Evolutionary conservation across 495 filamentous ascomycete genomes (phyloP).

Genomic region (Penicillium waksmanii): DNA sequence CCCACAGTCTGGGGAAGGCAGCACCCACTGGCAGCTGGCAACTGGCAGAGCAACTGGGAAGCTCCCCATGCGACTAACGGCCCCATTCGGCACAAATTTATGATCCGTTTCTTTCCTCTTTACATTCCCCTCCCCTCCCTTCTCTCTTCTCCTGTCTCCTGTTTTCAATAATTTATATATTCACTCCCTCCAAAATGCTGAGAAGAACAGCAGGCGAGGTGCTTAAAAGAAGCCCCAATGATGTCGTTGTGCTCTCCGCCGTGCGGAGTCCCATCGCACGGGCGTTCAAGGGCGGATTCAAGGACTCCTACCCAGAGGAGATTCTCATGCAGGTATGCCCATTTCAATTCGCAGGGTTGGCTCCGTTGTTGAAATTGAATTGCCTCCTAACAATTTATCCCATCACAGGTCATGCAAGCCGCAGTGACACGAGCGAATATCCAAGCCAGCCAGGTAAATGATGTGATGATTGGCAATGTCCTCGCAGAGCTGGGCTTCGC

Average conservation of each 20-base stretch:
- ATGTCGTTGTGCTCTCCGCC: slow-evolving; percentile 84
- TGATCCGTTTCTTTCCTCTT: neutral
- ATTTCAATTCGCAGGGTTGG: neutral
- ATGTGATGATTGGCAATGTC: slow-evolving; percentile 80
- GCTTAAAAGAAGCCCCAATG: slow-evolving; percentile 59
- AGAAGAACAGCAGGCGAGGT: slow-evolving; percentile 20
- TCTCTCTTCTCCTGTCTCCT: neutral
- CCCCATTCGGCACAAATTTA: neutral
- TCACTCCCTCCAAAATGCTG: slow-evolving; percentile 19
- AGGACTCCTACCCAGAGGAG: slow-evolving; percentile 82
- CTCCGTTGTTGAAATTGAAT: neutral
- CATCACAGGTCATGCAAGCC: slow-evolving; percentile 34
- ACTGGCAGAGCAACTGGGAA: no score
- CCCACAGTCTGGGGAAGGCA: neutral
- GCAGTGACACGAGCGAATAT: slow-evolving; percentile 55
- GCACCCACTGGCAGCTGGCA: no score
- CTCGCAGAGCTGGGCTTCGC: slow-evolving; percentile 77
- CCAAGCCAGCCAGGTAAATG: slow-evolving; percentile 61
- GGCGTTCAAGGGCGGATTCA: slow-evolving; percentile 76
- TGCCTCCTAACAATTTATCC: neutral
- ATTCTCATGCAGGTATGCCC: slow-evolving; percentile 64
- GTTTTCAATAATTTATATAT: neutral
- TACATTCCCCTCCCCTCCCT: neutral
- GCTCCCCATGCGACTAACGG: neutral
- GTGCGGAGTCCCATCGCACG: slow-evolving; percentile 74